A percentile compares a stretch with the other conserved stretches of the same genome.
These are phyloP conservation scores for Komagataella mondaviorum DNA, from an alignment of 805 yeast species.

Conservation along the genomic window DNA sequence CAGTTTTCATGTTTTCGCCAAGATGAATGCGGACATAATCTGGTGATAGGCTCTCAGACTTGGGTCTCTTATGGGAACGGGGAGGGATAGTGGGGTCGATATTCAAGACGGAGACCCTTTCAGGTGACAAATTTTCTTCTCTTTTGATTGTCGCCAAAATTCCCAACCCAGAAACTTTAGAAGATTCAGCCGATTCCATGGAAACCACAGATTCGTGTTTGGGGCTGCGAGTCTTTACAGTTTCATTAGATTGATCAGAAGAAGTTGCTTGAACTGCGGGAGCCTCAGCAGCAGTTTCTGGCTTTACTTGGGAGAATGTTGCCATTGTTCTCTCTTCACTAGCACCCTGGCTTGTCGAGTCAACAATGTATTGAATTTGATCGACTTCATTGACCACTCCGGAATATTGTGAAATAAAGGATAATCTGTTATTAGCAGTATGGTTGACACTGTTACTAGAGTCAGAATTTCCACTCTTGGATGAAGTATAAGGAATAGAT, in stretches of 20 bases:
- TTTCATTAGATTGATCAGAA: neutral
- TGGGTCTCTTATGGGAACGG: neutral
- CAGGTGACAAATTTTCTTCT: neutral
- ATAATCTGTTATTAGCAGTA: slow-evolving; percentile 13
- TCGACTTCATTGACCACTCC: slow-evolving; percentile 23
- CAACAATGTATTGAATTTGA: slow-evolving; percentile 17
- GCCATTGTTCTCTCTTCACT: neutral
- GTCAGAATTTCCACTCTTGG: neutral
- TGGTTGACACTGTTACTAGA: neutral
- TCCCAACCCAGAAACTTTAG: neutral
- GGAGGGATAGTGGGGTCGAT: neutral
- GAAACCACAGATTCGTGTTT: neutral
- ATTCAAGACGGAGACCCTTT: neutral
- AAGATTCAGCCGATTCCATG: neutral
- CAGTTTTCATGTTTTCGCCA: neutral
- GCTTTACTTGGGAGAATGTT: neutral
- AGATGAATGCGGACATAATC: neutral
- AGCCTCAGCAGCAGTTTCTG: neutral
- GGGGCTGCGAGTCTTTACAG: neutral
- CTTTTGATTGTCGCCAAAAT: neutral
- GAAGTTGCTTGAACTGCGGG: neutral
- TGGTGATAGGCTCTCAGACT: neutral
- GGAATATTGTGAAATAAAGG: slow-evolving; percentile 20
- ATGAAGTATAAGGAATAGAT: neutral
- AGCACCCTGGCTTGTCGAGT: slow-evolving; percentile 2